Evolutionary conservation across 805 yeast genomes (phyloP).

Genomic region (Teunomyces kruisii): DNA sequence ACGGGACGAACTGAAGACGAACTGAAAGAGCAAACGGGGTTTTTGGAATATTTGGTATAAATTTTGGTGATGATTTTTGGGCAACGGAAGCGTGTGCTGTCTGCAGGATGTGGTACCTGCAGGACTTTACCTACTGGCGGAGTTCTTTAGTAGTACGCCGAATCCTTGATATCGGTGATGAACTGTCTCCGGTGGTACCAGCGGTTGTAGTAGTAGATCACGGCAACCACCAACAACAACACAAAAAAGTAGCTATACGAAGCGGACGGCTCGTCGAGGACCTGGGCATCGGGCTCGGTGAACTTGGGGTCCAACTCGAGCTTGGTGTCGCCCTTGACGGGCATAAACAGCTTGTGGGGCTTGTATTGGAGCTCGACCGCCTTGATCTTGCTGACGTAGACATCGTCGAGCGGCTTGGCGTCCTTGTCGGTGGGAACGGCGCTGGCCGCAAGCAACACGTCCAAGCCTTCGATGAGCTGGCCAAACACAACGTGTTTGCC

Average conservation of each 20-base stretch:
- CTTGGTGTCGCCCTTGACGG: neutral
- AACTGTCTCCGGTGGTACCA: conserved; percentile 22
- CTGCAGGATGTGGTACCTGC: too few species aligned
- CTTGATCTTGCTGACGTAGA: conserved; percentile 12
- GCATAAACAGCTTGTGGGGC: conserved; percentile 1
- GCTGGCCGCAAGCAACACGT: conserved; percentile 16
- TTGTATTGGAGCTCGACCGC: neutral
- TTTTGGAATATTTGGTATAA: too few species aligned
- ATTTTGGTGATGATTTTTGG: conserved; percentile 1
- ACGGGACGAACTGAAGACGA: neutral
- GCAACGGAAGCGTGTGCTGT: too few species aligned
- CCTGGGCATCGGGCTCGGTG: neutral
- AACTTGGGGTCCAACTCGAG: neutral
- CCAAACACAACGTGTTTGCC: conserved; percentile 28
- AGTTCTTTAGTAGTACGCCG: conserved; percentile 13
- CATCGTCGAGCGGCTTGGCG: neutral
- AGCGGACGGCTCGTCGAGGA: conserved; percentile 7
- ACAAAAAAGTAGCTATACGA: conserved; percentile 13
- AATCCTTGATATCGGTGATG: conserved; percentile 25
- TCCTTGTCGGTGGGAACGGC: neutral
- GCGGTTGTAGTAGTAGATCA: conserved; percentile 12
- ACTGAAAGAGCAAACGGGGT: too few species aligned
- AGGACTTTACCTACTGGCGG: too few species aligned
- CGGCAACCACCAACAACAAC: conserved; percentile 9
- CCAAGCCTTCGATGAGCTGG: conserved; percentile 24